Base-by-base conservation (phyloP, 164 flowering plant genomes). In the Annona squamosa region DNA sequence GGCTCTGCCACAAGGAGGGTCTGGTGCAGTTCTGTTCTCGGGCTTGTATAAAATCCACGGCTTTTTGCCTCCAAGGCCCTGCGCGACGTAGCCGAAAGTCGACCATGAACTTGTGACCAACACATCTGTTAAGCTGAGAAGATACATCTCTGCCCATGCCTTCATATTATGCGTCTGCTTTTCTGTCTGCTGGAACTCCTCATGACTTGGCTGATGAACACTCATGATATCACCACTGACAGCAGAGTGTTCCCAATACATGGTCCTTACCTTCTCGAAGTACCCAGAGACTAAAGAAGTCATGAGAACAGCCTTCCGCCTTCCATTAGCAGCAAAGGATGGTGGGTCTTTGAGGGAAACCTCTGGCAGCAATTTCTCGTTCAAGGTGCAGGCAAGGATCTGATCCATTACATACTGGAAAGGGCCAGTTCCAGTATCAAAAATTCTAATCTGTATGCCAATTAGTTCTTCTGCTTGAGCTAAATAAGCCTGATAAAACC, bases 1-100 rank as follows among this genome's bases (percentile, higher is more conserved):
- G 77, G 86, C 97, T 37, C 88, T 85, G 0, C 73, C 76, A 72
- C 97, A 94, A 18, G 97, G 88, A 17, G 96, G 98, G 82, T 89
- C 80, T 0, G 93, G 91, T 13, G 83, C 83, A 2, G 86, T 90
- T 19, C 46, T 44, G 71, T 92, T 88, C 78, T 84, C 91, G 3
- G 94, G 89, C 81, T 91, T 93, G 82, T 80, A 80, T 3, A 93
- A 80, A 68, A 93, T 89, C 98, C 95, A 91, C 5, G 98, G 94
- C 75, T 75, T 87, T 77, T 90, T 56, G 0, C 97, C 98, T 70
- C 95, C 96, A 48, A 93, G 91, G 46, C 94, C 84, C 72, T 93
- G 98, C 70, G 97, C 97, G 64, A 93, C 98, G 76, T 93, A 91
- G 5, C 97, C 98, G 59, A 93, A 93, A 44, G 97, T 93, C 0